Base-by-base conservation (phyloP, 352 stramenopile genomes). In the Phytophthora litchii region DNA sequence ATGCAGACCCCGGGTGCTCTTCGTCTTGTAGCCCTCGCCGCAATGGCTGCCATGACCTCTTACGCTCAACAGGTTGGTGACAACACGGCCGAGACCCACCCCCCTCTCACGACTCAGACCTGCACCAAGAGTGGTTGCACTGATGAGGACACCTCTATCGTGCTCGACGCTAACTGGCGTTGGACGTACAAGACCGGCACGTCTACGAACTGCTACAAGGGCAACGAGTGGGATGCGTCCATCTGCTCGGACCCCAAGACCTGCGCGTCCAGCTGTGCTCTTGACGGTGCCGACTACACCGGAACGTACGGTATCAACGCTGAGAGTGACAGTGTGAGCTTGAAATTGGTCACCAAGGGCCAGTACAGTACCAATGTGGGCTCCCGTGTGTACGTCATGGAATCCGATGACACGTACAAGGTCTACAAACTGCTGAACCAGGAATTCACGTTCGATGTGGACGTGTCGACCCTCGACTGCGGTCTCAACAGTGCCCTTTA, bases 361-460 rank as follows among this genome's bases (percentile, higher is more conserved):
- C 64, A 50, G 52, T 81, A 83, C 61, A 62, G 64, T 38, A 73
- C 67, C 21, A 85, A 83, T 38, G 41, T 86, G 11, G 74, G 76
- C 32, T 82, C 74, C 34, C 79, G 79, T 14, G 67, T 86, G 35
- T 89, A 86, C 63, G 42, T 86, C 9, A 50, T 84, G 32, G 51
- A 83, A 2, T 42, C 49, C 2, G 48, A 51, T 3, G 56, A 54
- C 20, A 59, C 31, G 37, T 86, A 85, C 67, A 78, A 82, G 54
- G 35, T 57, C 8, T 86, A 65, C 54, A 68, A 80, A 61, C 66
- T 86, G 37, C 65, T 86, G 20, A 87, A 89, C 67, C 61, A 86
- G 50, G 76, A 89, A 59, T 84, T 87, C 38, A 57, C 76, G 0
- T 82, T 89, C n/a, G 75, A 86, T 40, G 75, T 89, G n/a, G 79